Percentiles rank a stretch among this genome's conserved stretches.
phyloP scores from a whole-genome alignment of 306 rosid genomes.

The Lathyrus sativus region DNA sequence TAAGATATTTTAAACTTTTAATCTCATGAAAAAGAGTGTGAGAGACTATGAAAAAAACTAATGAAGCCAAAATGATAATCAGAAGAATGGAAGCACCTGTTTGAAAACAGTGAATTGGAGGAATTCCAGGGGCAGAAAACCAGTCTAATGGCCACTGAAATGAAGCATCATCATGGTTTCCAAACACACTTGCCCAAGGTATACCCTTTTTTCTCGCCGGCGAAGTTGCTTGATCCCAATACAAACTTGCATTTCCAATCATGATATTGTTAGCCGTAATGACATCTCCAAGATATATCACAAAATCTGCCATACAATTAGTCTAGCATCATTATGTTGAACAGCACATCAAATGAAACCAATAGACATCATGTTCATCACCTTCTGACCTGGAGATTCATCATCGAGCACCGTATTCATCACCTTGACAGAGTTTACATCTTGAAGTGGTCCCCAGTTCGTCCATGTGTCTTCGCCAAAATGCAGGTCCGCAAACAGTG shows the following conservation, averaged over 20 bases:
- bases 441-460: conserved; percentile 80
- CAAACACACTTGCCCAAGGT: conserved; percentile 81
- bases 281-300: conserved; percentile 85
- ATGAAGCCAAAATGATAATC: conserved; percentile 21
- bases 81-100: background rate
- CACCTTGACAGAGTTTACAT: conserved; percentile 55
- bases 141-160: conserved; percentile 41
- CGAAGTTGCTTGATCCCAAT: conserved; percentile 77
- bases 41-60: background rate
- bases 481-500: conserved; percentile 78
- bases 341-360: background rate
- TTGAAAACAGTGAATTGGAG: conserved; percentile 1
- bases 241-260: conserved; percentile 70
- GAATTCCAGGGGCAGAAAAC: conserved; percentile 3
- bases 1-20: conserved; percentile 21
- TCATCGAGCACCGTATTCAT: too few relatives aligned
- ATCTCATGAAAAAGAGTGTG: conserved; percentile 14
- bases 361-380: too few relatives aligned
- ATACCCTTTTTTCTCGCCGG: conserved; percentile 69
- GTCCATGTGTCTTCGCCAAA: conserved; percentile 70
- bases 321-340: conserved; percentile 25
- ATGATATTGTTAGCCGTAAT: conserved; percentile 80
- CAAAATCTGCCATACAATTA: conserved; percentile 62
- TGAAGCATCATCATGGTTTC: conserved; percentile 86
- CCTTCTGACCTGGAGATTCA: too few relatives aligned